A percentile compares a stretch with the other conserved stretches of the same genome.
Evolutionary conservation across 2,329 filamentous ascomycete genomes (phyloP).

Genomic region (Alternaria brassicae): DNA sequence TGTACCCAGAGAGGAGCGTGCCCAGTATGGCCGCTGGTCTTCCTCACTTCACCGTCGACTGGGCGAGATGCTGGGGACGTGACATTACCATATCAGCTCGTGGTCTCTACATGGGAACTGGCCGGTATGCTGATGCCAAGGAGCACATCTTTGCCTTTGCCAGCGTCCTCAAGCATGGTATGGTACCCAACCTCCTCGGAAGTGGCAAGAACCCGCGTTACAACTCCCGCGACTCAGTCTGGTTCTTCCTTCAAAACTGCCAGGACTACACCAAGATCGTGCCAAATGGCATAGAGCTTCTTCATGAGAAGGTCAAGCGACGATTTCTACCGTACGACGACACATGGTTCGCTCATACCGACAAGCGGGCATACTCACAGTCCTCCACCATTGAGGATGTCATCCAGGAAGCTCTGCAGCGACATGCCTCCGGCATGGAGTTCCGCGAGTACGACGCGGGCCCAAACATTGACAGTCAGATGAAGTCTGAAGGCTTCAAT

Average conservation of each 20-base stretch:
- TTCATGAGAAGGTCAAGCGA: constrained; percentile 79
- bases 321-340: constrained; percentile 96
- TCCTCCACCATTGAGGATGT: constrained; percentile 86
- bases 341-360: constrained; percentile 85
- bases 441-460: constrained; percentile 96
- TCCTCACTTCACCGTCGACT: constrained; percentile 91
- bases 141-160: constrained; percentile 96
- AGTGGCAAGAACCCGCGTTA: constrained; percentile 87
- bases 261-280: constrained; percentile 89
- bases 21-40: constrained; percentile 90
- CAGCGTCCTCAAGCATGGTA: constrained; percentile 95
- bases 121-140: constrained; percentile 84
- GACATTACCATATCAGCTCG: constrained; percentile 97
- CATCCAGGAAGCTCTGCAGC: constrained; percentile 90
- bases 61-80: constrained; percentile 96
- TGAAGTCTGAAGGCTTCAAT: constrained; percentile 91
- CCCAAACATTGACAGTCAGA: constrained; percentile 85
- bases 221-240: constrained; percentile 94
- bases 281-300: constrained; percentile 74
- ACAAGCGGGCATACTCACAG: constrained; percentile 83
- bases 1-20: constrained; percentile 85
- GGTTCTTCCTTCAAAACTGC: constrained; percentile 97
- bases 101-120: constrained; percentile 89
- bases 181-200: constrained; percentile 94
- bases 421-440: constrained; percentile 87